phyloP scores from a whole-genome alignment of 2,329 filamentous ascomycete species.

The Colletotrichum tropicicola region DNA sequence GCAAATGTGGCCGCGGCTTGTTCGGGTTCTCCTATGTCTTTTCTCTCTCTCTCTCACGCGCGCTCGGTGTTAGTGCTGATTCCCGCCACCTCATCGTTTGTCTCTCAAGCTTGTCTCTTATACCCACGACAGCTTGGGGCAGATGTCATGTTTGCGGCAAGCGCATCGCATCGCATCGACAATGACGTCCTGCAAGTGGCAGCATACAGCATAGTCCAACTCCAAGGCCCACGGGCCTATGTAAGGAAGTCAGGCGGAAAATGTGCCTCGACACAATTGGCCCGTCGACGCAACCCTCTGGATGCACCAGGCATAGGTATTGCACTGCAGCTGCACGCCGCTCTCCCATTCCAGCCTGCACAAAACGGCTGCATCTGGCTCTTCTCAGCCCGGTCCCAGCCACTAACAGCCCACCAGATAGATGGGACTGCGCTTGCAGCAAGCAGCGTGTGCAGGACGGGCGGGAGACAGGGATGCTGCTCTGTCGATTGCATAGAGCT shows the following conservation, averaged over 20 bases:
- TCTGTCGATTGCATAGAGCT: conserved; percentile 18
- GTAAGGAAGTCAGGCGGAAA: conserved; percentile 30
- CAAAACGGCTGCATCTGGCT: conserved; percentile 10
- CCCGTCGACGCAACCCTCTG: conserved; percentile 13
- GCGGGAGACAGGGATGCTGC: conserved; percentile 23
- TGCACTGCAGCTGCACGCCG: conserved; percentile 27
- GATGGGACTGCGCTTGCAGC: conserved; percentile 10
- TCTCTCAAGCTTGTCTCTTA: conserved; percentile 1
- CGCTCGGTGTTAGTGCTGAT: conserved; percentile 28
- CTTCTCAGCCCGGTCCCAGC: conserved; percentile 22
- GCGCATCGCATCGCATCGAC: conserved; percentile 2
- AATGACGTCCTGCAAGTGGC: conserved; percentile 30
- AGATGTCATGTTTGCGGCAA: conserved; percentile 16
- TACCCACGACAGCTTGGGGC: not conserved
- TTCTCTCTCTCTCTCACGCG: too few species aligned
- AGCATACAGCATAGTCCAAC: conserved; percentile 9
- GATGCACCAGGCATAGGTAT: not conserved
- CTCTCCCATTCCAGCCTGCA: conserved; percentile 2
- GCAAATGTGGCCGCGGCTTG: too few species aligned
- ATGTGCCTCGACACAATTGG: conserved; percentile 21
- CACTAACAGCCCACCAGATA: conserved; percentile 15
- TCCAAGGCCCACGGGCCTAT: too few species aligned
- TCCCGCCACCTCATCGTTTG: not conserved
- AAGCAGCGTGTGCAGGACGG: conserved; percentile 19
- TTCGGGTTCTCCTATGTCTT: too few species aligned